Percentiles rank a stretch among this genome's conserved stretches.
These are phyloP conservation scores for Croton setiger DNA, from an alignment of 441 rosid species.

Conservation along the genomic window DNA sequence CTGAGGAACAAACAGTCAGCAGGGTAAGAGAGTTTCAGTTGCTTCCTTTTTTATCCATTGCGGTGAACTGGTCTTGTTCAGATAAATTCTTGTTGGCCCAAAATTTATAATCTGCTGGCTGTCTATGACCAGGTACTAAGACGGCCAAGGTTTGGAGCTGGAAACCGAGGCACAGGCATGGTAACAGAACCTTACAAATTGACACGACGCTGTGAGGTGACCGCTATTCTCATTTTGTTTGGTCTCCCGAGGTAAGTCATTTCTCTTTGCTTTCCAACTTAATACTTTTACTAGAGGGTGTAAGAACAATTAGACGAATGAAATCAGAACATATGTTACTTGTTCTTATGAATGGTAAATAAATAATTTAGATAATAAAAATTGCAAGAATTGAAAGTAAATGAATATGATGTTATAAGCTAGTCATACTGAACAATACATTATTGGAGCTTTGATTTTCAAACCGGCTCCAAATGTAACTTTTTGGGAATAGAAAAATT, in stretches of 20 bases:
- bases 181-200: conserved; percentile 79
- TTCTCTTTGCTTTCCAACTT: conserved; percentile 8
- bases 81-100: conserved; percentile 6
- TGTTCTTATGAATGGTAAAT: not conserved
- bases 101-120: conserved; percentile 16
- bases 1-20: conserved; percentile 93
- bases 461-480: not conserved
- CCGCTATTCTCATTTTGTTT: conserved; percentile 89
- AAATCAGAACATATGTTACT: not conserved
- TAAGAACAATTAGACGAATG: conserved; percentile 29
- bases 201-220: conserved; percentile 85
- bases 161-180: conserved; percentile 59
- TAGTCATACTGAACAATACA: not conserved
- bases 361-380: too few species aligned
- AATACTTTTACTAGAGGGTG: conserved; percentile 1
- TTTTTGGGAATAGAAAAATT: not conserved
- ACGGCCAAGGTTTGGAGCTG: conserved; percentile 73
- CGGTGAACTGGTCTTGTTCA: not conserved
- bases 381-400: too few species aligned
- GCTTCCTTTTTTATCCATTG: conserved; percentile 14
- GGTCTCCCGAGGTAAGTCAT: conserved; percentile 86
- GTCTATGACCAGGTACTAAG: conserved; percentile 52
- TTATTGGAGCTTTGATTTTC: not conserved
- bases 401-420: not conserved
- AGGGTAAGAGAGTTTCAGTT: conserved; percentile 41